Evolutionary conservation across 371 early-diverging fungal species (phyloP).

Genomic region (Aphelidium insulamus): DNA sequence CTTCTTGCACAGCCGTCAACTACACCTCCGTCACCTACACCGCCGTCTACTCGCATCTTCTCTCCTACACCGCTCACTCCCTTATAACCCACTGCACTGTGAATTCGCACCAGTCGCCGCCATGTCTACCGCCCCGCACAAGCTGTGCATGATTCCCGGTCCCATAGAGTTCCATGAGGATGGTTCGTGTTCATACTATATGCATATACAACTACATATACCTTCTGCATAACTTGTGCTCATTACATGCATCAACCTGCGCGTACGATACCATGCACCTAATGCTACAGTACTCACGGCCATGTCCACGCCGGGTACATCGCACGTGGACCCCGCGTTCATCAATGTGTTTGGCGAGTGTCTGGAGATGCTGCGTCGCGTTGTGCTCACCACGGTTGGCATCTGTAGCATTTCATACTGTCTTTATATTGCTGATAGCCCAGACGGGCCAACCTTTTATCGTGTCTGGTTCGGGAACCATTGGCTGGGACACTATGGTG

Average conservation of each 20-base stretch:
- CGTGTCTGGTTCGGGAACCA: constrained; percentile 76
- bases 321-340: constrained; percentile 79
- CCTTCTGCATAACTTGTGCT: not conserved
- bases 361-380: constrained; percentile 57
- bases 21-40: too few species aligned
- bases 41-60: too few species aligned
- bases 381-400: constrained; percentile 37
- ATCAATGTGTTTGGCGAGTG: constrained; percentile 64
- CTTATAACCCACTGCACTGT: too few species aligned
- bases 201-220: too few species aligned
- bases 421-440: not conserved
- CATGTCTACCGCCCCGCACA: too few species aligned
- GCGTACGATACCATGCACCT: not conserved
- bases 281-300: too few species aligned
- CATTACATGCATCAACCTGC: not conserved
- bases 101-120: too few species aligned
- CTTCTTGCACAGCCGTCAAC: too few species aligned
- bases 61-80: too few species aligned
- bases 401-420: not conserved
- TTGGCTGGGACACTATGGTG: constrained; percentile 86
- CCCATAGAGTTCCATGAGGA: constrained; percentile 84
- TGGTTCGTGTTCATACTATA: constrained; percentile 10
- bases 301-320: constrained; percentile 73
- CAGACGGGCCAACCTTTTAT: constrained; percentile 82
- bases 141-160: constrained; percentile 85